Evolutionary conservation across 2,329 filamentous ascomycete genomes (phyloP), one percentile per base, ranked within the genome.

Genomic region (Sclerotinia subarctica): DNA sequence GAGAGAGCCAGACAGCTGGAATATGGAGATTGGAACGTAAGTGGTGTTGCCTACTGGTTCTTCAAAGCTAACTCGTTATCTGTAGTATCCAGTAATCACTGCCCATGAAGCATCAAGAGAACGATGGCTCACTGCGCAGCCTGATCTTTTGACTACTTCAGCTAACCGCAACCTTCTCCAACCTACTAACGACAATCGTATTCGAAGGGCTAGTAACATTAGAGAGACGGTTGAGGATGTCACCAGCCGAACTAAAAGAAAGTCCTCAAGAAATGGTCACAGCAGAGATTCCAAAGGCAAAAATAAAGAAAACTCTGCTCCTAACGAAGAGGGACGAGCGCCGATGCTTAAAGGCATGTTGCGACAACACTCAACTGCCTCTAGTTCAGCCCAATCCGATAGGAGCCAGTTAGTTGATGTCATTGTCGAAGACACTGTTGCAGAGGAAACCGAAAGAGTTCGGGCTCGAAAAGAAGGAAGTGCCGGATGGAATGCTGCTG

Each of bases 11-110:
- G 90, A 69, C 85, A 88, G 53, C 79, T 94, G 5, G 91, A 94
- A 74, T 94, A 89, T 77, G 91, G 91, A 2, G 94, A 98, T 76
- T 98, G 94, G 93, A 97, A 98, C 79, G 92, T 94, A 81, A 83
- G 91, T 87, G n/a, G 15, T 44, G 19, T 42, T 32, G 29, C 21
- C 21, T 47, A 17, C 19, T 24, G 7, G n/a, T 38, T 51, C 15
- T 29, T n/a, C 29, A 17, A 51, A 38, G 21, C 54, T 49, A n/a
- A 44, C 68, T 69, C 24, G 57, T 46, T 6, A 29, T 44, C 17
- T 21, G 66, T 74, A 95, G 92, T 98, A 98, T 78, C 94, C 94
- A 32, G 94, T 98, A 38, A 94, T 98, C 72, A 94, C 94, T 46
- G 94, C 88, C 26, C 86, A 91, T 77, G 86, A 93, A 71, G 90